Evolutionary conservation across 208 protist genomes (phyloP).

Genomic region (Borovskyia barvae): DNA sequence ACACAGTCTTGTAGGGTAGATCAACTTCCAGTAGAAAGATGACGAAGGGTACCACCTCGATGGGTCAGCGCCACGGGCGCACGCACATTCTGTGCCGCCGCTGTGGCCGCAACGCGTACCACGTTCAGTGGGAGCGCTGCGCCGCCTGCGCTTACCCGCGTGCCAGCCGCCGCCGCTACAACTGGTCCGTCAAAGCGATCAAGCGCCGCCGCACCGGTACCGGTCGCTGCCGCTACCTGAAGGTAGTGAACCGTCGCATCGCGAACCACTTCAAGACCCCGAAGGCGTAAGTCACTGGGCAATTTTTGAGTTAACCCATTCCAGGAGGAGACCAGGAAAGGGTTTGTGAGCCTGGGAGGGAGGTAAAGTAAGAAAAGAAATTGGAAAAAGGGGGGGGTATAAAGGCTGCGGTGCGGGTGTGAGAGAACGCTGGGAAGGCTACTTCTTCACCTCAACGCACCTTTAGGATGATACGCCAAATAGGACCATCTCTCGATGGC

Average conservation of each 20-base stretch:
- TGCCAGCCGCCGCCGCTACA: constrained; percentile 94
- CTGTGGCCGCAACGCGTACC: constrained; percentile 96
- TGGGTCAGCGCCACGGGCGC: constrained; percentile 85
- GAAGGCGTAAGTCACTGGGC: constrained; percentile 57
- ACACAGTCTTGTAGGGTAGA: constrained; percentile 13
- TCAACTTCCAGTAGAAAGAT: constrained; percentile 35
- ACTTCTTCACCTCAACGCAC: neutral
- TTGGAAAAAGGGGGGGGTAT: neutral
- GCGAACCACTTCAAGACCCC: constrained; percentile 97
- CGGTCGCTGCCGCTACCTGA: constrained; percentile 98
- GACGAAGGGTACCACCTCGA: constrained; percentile 86
- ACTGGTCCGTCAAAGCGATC: constrained; percentile 97
- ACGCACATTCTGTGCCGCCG: constrained; percentile 97
- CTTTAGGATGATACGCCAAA: neutral
- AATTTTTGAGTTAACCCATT: neutral
- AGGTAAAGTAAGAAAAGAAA: neutral
- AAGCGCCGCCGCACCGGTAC: constrained; percentile 98
- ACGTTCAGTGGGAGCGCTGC: constrained; percentile 98
- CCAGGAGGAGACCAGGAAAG: neutral
- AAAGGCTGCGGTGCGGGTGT: too few species aligned
- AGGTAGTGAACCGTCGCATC: constrained; percentile 95
- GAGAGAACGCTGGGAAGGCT: neutral
- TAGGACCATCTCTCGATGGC: neutral
- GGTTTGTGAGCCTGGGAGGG: neutral
- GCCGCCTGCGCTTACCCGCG: constrained; percentile 98